Evolutionary conservation across 805 yeast genomes (phyloP), one percentile per base, ranked within the genome.

Genomic region (Pichia nanzhaoensis): DNA sequence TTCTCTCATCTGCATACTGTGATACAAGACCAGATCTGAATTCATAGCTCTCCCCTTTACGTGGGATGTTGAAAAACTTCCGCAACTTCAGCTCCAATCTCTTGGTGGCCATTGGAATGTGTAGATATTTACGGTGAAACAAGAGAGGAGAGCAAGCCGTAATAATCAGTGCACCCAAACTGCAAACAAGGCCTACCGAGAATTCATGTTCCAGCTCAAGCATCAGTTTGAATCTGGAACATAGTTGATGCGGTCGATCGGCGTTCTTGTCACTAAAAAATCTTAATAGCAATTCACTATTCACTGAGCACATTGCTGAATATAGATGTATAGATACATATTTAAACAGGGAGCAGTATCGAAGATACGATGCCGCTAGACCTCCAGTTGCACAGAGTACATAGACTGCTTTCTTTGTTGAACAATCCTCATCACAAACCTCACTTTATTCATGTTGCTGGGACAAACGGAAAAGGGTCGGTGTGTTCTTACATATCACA

Each of bases 391-490:
- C 50, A 67, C 3, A 64, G 89, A 42, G 68, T 83, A 0, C 28
- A 63, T 1, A 55, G 57, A 34, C 69, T 84, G 3, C 66, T 82
- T 12, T 41, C 52, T 5, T 56, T 60, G 19, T 65, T 89, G 18
- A 88, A 87, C 0, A 75, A 79, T 54, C 97, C 96, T 0, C 93
- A 87, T 34, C 54, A 61, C 10, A 50, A 59, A 14, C 54, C 66
- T 4, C 20, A 38, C 2, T 78, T 78, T 56, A 68, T 93, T n/a
- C 99, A 93, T 58, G 74, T 93, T 4, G 96, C 96, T 0, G 99
- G 99, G 0, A 91, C 99, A 8, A 91, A 91, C 59, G 99, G 99
- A 0, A 91, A 91, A 58, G 99, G 99, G 0, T 89, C 97, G 0
- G 85, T 90, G 0, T 80, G 95, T 47, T 81, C 96, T 0, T 90